Base-by-base conservation (phyloP, 1,284 basidiomycete genomes). In the Blastosporella zonata region DNA sequence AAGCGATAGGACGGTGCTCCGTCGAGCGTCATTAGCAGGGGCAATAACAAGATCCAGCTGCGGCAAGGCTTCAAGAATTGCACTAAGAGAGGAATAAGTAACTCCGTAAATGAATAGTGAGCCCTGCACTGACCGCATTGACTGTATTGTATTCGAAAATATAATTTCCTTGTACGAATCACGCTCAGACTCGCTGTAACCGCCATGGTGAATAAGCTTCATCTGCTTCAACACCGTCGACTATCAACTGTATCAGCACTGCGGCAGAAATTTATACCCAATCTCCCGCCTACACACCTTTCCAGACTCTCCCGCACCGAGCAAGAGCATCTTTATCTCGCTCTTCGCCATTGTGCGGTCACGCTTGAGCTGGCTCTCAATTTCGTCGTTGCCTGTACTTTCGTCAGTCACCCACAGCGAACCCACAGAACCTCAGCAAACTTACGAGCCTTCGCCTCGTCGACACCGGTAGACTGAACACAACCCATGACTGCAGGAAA, bases 101-200 rank as follows among this genome's bases (percentile, higher is more conserved):
- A 38, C 17, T 7, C 13, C 6, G 44, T 6, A n/a, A 35, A 23
- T 43, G 5, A 12, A 17, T 27, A 41, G 36, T 10, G 37, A 20
- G 37, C 6, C 43, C 13, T 6, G 15, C 25, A 59, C 79, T 42
- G 57, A 93, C 79, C 90, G 86, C 92, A 94, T 95, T 22, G 92
- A 95, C 70, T 97, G 95, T 53, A 97, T 83, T 7, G 94, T 97
- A 69, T 97, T 97, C 47, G 92, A 93, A 64, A 84, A 97, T 64
- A 98, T 95, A 63, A 97, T 97, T 71, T 97, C 95, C 69, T 93
- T 93, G 81, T 97, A 97, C 34, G 89, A 91, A 57, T 96, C 92
- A 43, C 95, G 79, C 71, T 99, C 96, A 59, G 87, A 83, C 51
- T 87, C 83, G 55, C 90, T 92, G 77, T 97, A 98, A 1, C 93